A percentile compares a stretch with the other conserved stretches of the same genome.
phyloP scores from a whole-genome alignment of 345 rosid genomes.

The Eucalyptus erythrocorys region DNA sequence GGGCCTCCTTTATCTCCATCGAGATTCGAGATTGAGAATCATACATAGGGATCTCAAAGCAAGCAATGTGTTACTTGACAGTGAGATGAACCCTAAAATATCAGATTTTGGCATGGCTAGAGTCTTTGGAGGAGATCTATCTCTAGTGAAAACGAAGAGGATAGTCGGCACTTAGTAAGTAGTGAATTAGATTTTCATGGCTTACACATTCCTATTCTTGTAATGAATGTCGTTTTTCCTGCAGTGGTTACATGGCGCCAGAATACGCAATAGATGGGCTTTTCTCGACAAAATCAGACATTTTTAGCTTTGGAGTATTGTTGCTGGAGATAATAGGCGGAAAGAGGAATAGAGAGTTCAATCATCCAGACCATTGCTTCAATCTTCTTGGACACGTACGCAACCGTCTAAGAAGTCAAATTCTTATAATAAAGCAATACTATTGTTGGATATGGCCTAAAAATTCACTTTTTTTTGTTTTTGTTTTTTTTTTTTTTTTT shows the following conservation, averaged over 20 bases:
- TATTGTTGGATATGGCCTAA: not conserved
- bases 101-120: not conserved
- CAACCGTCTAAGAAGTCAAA: too few relatives aligned
- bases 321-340: not conserved
- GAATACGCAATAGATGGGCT: not conserved
- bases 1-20: too few relatives aligned
- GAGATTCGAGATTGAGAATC: too few relatives aligned
- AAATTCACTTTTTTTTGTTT: too few relatives aligned
- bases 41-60: too few relatives aligned
- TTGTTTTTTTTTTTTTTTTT: not conserved
- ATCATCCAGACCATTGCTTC: not conserved
- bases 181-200: not conserved
- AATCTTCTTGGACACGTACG: not conserved
- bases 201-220: not conserved
- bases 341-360: not conserved
- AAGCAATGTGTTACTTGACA: not conserved
- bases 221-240: not conserved
- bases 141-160: not conserved
- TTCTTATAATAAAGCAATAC: not conserved
- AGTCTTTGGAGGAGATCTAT: not conserved
- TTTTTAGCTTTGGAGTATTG: constrained; percentile 3
- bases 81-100: not conserved
- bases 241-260: constrained; percentile 2
- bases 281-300: not conserved
- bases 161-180: constrained; percentile 5